A percentile compares a stretch with the other conserved stretches of the same genome.
phyloP scores from a whole-genome alignment of 2,329 filamentous ascomycete genomes.

The Pseudogymnoascus sp. region DNA sequence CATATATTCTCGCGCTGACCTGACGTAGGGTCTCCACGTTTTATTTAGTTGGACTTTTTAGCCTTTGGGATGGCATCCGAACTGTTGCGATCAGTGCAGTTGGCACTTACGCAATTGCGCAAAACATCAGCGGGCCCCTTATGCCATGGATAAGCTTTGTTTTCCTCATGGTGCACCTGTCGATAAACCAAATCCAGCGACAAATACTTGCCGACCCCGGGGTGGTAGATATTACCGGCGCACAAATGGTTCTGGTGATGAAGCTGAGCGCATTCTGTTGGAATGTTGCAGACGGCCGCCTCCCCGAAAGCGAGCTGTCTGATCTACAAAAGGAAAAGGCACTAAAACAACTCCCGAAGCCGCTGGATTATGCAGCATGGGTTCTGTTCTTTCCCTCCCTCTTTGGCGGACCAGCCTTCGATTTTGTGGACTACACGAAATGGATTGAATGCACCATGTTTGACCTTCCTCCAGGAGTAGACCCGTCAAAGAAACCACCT shows the following conservation, averaged over 20 bases:
- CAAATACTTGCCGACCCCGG: conserved; percentile 61
- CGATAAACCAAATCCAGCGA: conserved; percentile 76
- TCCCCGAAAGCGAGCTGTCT: conserved; percentile 71
- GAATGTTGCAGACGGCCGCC: conserved; percentile 89
- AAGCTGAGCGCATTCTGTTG: conserved; percentile 95
- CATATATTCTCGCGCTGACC: conserved; percentile 10
- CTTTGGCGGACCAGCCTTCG: conserved; percentile 85
- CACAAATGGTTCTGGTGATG: conserved; percentile 98
- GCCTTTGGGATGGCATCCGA: conserved; percentile 76
- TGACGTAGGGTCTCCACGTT: conserved; percentile 63
- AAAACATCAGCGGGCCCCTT: conserved; percentile 74
- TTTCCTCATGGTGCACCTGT: conserved; percentile 94
- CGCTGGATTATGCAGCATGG: conserved; percentile 81
- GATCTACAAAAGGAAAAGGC: conserved; percentile 79
- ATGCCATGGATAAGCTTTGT: conserved; percentile 98
- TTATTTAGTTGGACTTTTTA: conserved; percentile 88
- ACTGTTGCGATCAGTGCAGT: conserved; percentile 73
- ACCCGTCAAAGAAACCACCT: conserved; percentile 74
- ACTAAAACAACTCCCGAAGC: conserved; percentile 61
- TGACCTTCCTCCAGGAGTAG: conserved; percentile 69
- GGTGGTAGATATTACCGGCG: conserved; percentile 78
- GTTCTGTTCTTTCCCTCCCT: conserved; percentile 92
- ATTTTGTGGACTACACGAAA: conserved; percentile 82
- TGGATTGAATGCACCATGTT: conserved; percentile 97
- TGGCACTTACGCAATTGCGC: conserved; percentile 75